Evolutionary conservation across 2,329 filamentous ascomycete species (phyloP).

Genomic region (Xylaria sp.): DNA sequence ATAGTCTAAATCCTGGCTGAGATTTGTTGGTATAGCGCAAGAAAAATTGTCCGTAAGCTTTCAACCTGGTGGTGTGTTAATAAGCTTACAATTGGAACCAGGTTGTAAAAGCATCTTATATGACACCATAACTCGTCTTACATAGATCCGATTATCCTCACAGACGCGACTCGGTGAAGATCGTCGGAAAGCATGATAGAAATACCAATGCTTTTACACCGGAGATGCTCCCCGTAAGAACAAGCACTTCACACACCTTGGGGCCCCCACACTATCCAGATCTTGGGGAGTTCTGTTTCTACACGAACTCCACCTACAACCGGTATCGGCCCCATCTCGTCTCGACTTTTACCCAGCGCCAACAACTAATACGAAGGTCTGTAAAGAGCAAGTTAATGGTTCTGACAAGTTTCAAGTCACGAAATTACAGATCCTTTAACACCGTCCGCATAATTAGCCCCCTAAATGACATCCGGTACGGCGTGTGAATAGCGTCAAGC

Average conservation of each 20-base stretch:
- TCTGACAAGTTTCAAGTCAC: neutral
- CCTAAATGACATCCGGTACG: neutral
- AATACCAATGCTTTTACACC: neutral
- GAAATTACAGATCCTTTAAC: neutral
- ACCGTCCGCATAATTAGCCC: neutral
- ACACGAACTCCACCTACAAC: neutral
- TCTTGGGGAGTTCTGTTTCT: slow-evolving; percentile 2
- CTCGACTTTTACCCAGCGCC: neutral
- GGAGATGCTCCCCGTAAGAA: slow-evolving; percentile 8
- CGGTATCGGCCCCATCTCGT: slow-evolving; percentile 27
- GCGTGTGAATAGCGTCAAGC: neutral
- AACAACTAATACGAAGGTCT: neutral
- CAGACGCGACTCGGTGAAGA: too few species aligned
- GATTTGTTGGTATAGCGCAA: neutral
- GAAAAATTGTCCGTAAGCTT: neutral
- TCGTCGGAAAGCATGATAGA: too few species aligned
- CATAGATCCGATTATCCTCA: too few species aligned
- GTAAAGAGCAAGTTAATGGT: neutral
- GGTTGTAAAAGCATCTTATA: too few species aligned
- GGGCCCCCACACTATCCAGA: slow-evolving; percentile 8
- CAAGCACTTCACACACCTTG: neutral
- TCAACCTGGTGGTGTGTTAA: too few species aligned
- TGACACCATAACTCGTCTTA: neutral
- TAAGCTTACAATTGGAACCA: too few species aligned
- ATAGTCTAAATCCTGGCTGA: neutral